Conservation (phyloP, 1,139 yeast species). For the Meyerozyma sp. region DNA sequence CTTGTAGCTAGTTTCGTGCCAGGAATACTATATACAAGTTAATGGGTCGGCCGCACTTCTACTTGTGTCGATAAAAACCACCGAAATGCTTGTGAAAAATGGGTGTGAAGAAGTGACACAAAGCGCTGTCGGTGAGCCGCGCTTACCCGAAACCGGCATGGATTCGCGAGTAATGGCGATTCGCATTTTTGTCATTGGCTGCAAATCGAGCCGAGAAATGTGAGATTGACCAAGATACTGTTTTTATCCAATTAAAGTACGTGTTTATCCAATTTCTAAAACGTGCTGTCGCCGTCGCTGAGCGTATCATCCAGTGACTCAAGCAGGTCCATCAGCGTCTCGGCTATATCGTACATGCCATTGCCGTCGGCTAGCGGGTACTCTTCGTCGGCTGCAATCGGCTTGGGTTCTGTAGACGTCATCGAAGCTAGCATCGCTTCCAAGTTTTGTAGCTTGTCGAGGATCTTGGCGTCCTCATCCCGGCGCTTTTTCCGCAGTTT, state of each 20-base stretch:
- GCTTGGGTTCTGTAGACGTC: not conserved
- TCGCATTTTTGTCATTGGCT: not conserved
- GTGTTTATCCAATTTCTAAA: too few species aligned
- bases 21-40: not conserved
- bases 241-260: too few species aligned
- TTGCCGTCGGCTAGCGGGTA: not conserved
- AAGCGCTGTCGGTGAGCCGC: not conserved
- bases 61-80: not conserved
- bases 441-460: not conserved
- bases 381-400: not conserved
- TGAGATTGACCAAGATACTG: too few species aligned
- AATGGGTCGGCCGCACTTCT: not conserved
- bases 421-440: not conserved
- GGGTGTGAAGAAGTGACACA: not conserved
- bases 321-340: slow-evolving; percentile 1
- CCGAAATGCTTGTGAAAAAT: not conserved
- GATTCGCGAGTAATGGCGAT: not conserved
- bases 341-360: slow-evolving; percentile 1
- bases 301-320: slow-evolving; percentile 1
- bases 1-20: not conserved
- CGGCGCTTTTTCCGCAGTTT: not conserved
- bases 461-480: not conserved
- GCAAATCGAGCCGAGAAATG: not conserved
- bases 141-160: not conserved
- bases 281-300: not conserved